Base-by-base conservation (phyloP, 495 filamentous ascomycete genomes). In the Penicillium antarcticum region DNA sequence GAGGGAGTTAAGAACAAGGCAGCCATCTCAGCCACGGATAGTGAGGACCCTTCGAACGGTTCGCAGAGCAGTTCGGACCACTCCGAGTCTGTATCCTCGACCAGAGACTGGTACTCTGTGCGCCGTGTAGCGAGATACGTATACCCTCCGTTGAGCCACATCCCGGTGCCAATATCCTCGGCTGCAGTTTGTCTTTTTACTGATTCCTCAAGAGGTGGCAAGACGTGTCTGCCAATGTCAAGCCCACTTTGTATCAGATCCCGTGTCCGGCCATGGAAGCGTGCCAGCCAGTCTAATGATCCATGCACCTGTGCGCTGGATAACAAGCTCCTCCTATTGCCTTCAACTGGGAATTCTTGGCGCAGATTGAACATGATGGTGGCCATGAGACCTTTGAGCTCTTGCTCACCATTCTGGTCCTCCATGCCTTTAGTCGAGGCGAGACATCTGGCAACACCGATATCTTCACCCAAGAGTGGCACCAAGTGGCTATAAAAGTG, bases 91-190 rank as follows among this genome's bases (percentile, higher is more conserved):
- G 36, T 40, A 16, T 71, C 68, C 9, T 58, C 34, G 6, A 34
- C 56, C 0, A 73, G 56, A 17, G 62, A 61, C 37, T 51, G 55
- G 13, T 70, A 71, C 51, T 73, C 70, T 42, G 45, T 63, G 14
- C 60, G 51, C 38, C 70, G 62, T 5, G 70, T 73, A 19, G 68
- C 61, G 31, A 73, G 70, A 17, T 73, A 73, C 29, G 70, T 71
- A 37, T 73, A 73, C 7, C 70, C 70, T 5, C 70, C 70, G 18
- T 73, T 73, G 1, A 73, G 56, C 70, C 70, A 73, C 19, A 73
- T 18, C 10, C 57, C 57, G 2, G 12, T 41, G 14, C 49, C 46
- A 29, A 10, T 11, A n/a, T 31, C 26, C 2, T 43, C 43, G 4
- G 14, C 38, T 17, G 12, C 3, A 4, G 4, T 21, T 10, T 51